phyloP scores from a whole-genome alignment of 1,284 basidiomycete genomes.

The Phylloporus sp. region DNA sequence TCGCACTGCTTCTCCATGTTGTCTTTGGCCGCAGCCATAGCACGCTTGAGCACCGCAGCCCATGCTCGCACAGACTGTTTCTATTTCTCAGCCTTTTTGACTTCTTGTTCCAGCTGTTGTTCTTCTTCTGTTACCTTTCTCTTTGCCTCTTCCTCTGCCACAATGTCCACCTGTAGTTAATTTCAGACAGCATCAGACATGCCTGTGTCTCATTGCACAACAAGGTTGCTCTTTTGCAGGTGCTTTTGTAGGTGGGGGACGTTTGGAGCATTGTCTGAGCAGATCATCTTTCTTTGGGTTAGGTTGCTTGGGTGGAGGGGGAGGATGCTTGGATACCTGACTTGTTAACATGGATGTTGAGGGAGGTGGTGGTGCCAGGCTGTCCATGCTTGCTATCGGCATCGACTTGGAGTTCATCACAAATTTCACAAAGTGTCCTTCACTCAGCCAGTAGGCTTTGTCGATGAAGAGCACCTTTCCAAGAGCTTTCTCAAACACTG shows the following conservation, averaged over 20 bases:
- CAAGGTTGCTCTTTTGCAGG: background rate
- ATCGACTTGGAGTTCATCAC: constrained; percentile 50
- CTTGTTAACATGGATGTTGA: constrained; percentile 32
- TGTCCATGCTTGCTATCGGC: constrained; percentile 30
- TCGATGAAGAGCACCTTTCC: too few relatives aligned
- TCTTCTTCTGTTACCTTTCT: constrained; percentile 32
- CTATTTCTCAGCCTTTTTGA: constrained; percentile 19
- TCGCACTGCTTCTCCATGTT: constrained; percentile 19
- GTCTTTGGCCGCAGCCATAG: constrained; percentile 24
- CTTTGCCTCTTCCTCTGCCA: constrained; percentile 30
- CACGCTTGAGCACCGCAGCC: constrained; percentile 12
- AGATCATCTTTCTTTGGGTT: too few relatives aligned
- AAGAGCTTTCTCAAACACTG: constrained; percentile 60
- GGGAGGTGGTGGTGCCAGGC: constrained; percentile 22
- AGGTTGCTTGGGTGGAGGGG: constrained; percentile 1
- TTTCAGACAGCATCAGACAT: constrained; percentile 42
- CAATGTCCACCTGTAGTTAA: constrained; percentile 46
- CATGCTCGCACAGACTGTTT: constrained; percentile 5
- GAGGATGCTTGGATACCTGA: constrained; percentile 19
- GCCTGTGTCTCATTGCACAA: constrained; percentile 45
- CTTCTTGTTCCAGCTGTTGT: constrained; percentile 25
- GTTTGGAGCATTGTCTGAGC: constrained; percentile 12
- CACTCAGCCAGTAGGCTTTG: constrained; percentile 62
- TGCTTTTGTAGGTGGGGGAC: background rate
- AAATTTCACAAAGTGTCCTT: constrained; percentile 65